phyloP scores from a whole-genome alignment of 1,139 yeast genomes.

The Saccharomycopsis hybrid region DNA sequence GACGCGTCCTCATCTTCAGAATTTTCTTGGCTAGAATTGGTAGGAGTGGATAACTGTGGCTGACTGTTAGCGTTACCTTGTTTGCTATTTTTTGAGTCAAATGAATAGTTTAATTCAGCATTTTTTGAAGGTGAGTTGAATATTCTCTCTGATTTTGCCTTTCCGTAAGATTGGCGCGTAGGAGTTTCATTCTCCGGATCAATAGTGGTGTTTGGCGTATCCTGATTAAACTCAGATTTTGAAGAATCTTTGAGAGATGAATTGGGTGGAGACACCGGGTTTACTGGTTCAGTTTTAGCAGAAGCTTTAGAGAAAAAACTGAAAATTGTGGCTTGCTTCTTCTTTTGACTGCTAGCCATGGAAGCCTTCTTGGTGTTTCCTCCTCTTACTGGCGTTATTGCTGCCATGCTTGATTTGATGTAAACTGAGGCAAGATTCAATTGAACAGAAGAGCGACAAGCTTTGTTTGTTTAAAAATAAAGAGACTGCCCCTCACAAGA shows the following conservation, averaged over 20 bases:
- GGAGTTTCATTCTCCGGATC: neutral
- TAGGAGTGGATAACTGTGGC: conserved; percentile 19
- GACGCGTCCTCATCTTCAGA: conserved; percentile 1
- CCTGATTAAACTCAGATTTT: neutral
- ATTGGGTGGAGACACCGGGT: neutral
- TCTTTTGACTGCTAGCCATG: conserved; percentile 5
- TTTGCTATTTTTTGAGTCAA: neutral
- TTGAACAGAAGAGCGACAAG: too few relatives aligned
- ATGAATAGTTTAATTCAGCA: too few relatives aligned
- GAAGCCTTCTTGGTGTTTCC: too few relatives aligned
- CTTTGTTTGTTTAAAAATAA: too few relatives aligned
- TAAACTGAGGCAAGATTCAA: too few relatives aligned
- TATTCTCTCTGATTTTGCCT: neutral
- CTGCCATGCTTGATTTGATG: too few relatives aligned
- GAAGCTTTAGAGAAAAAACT: conserved; percentile 15
- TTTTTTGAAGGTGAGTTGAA: neutral
- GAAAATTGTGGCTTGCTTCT: conserved; percentile 20
- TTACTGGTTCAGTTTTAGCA: neutral
- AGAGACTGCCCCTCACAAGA: too few relatives aligned
- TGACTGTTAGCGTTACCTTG: neutral
- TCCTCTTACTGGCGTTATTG: conserved; percentile 12
- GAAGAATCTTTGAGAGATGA: neutral
- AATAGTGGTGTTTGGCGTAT: neutral
- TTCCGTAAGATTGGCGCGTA: neutral
- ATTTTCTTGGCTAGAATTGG: conserved; percentile 14